Evolutionary conservation across 2,329 filamentous ascomycete species (phyloP), one percentile per base, ranked within the genome.

Genomic region (Apiospora marii): DNA sequence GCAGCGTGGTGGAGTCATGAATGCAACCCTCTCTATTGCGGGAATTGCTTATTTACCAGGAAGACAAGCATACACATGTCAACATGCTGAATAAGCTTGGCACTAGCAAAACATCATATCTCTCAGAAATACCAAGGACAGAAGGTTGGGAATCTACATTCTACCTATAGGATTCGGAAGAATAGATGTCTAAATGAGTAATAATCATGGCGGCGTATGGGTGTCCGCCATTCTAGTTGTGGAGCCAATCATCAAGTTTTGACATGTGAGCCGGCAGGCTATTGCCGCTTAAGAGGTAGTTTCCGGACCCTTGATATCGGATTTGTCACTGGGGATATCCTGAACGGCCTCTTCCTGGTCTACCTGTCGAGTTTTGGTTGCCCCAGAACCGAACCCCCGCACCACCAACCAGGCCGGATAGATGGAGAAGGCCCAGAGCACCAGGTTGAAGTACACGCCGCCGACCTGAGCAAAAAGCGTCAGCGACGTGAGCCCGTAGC

Each of bases 381-480:
- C 8, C 41, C 13, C 7, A 30, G 67, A n/a, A 2, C 90, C 90
- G 76, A 92, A 86, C 10, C 90, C 81, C 51, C 85, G 86, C 12
- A 94, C 76, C 0, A 94, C 89, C 22, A 92, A 76, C 92, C 92
- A 94, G 0, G 90, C 91, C 0, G 92, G 92, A 2, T 86, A 75
- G 14, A 94, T 82, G 0, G 92, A 86, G 0, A 92, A 75, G 0
- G 84, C 92, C 91, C 92, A 94, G 0, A 94, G 83, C 0, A 83
- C 88, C 78, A 94, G 93, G 77, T 94, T 94, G 76, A 93, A 83
- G 78, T 94, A 94, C 0, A 93, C 86, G 22, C 86, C 90, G 3
- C 92, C 92, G 3, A 93, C 86, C 69, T 91, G 83, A 1, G 88
- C 91, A 79, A 94, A 91, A 7, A 93, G 79, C 0, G 84, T 82